A percentile compares a stretch with the other conserved stretches of the same genome.
These are phyloP conservation scores for Zygoascus hellenicus DNA, from an alignment of 1,139 yeast genomes.

Conservation along the genomic window DNA sequence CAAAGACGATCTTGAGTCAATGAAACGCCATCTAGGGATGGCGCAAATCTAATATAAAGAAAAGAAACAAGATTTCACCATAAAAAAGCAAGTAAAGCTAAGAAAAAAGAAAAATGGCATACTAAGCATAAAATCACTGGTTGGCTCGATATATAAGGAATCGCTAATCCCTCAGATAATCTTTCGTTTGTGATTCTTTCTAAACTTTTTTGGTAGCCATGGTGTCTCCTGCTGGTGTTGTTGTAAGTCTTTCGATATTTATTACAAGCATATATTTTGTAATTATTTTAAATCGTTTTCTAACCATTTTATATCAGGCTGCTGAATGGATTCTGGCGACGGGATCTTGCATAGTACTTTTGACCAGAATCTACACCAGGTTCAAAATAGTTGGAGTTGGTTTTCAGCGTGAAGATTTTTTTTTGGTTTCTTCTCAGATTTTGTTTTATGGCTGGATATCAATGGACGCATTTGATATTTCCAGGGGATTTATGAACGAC, in stretches of 20 bases:
- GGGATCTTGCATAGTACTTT: conserved; percentile 19
- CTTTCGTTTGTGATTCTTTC: no score
- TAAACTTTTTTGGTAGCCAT: background rate
- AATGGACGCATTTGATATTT: conserved; percentile 24
- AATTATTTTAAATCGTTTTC: background rate
- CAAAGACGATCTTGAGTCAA: no score
- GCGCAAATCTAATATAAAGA: no score
- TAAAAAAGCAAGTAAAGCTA: no score
- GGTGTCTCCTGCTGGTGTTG: conserved; percentile 9
- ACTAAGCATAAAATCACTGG: no score
- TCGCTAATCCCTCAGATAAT: no score
- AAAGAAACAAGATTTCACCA: no score
- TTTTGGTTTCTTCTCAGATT: conserved; percentile 25
- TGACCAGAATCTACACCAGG: conserved; percentile 26
- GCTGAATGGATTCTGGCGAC: conserved; percentile 27
- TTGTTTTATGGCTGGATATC: conserved; percentile 29
- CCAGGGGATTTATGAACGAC: conserved; percentile 28
- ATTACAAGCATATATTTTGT: background rate
- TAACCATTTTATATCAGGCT: conserved; percentile 10
- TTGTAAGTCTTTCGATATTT: conserved; percentile 7
- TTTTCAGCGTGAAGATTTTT: conserved; percentile 27
- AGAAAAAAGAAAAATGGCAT: no score
- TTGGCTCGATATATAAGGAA: no score
- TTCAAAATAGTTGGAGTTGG: conserved; percentile 23
- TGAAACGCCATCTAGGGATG: no score